phyloP scores from a whole-genome alignment of 306 rosid species.

The Amphicarpaea edgeworthii region DNA sequence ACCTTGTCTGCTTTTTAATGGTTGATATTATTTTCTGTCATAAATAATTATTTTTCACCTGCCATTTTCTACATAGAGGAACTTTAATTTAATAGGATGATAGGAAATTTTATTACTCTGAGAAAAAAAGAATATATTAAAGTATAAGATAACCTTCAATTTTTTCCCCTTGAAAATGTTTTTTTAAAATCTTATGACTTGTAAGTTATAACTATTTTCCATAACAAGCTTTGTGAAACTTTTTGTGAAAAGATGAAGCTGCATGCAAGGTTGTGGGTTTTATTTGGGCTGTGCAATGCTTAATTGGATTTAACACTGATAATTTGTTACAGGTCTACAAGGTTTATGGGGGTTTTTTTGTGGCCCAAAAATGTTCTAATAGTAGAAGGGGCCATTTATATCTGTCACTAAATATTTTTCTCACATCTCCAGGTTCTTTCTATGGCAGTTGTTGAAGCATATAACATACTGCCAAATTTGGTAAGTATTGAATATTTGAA shows the following conservation, averaged over 20 bases:
- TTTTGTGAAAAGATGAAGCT: too few species aligned
- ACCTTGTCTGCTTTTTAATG: constrained; percentile 13
- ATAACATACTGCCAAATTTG: constrained; percentile 82
- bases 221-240: too few species aligned
- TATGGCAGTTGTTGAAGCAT: constrained; percentile 75
- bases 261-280: background rate
- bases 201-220: too few species aligned
- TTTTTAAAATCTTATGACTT: too few species aligned
- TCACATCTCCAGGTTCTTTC: constrained; percentile 63
- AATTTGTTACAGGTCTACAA: constrained; percentile 13
- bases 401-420: constrained; percentile 33
- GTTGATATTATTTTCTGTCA: constrained; percentile 33
- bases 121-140: background rate
- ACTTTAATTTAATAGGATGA: constrained; percentile 30
- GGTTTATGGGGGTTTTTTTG: constrained; percentile 18
- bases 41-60: constrained; percentile 5
- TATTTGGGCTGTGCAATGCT: background rate
- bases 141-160: background rate
- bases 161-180: too few species aligned
- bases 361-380: constrained; percentile 5
- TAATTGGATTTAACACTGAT: constrained; percentile 1
- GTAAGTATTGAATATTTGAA: constrained; percentile 56
- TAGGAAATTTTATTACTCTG: background rate
- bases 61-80: constrained; percentile 16
- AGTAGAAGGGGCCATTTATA: background rate